Conservation (phyloP, 345 rosid species). For the Pistacia vera region DNA sequence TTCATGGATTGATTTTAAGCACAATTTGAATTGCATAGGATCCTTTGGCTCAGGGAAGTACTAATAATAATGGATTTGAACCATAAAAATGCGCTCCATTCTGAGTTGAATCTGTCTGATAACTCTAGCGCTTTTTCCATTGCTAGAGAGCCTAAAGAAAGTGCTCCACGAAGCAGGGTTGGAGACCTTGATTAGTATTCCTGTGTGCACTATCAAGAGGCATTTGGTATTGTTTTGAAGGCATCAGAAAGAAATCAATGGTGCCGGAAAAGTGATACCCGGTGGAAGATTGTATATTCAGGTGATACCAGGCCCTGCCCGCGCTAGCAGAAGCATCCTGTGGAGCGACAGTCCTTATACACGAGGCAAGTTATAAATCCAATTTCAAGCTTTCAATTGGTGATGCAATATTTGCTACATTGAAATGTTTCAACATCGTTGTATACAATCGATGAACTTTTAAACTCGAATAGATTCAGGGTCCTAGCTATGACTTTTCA, state of each 20-base stretch:
- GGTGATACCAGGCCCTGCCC: slow-evolving; percentile 98
- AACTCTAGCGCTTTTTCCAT: slow-evolving; percentile 44
- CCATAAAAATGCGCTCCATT: slow-evolving; percentile 63
- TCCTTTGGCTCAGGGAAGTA: slow-evolving; percentile 28
- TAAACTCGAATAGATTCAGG: too few species aligned
- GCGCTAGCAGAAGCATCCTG: slow-evolving; percentile 67
- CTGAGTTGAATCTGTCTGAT: slow-evolving; percentile 57
- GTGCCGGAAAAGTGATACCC: slow-evolving; percentile 63
- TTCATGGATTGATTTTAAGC: slow-evolving; percentile 60
- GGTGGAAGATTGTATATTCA: slow-evolving; percentile 95
- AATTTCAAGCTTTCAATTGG: neutral
- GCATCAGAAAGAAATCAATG: slow-evolving; percentile 72
- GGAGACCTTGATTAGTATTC: slow-evolving; percentile 73
- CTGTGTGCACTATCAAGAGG: slow-evolving; percentile 93
- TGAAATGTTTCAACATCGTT: neutral
- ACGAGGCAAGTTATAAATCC: slow-evolving; percentile 57
- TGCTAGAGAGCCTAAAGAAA: slow-evolving; percentile 53
- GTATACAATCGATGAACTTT: neutral
- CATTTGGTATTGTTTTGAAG: slow-evolving; percentile 73
- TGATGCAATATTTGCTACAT: neutral
- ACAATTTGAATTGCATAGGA: slow-evolving; percentile 27
- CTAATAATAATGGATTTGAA: slow-evolving; percentile 42
- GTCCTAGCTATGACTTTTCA: neutral
- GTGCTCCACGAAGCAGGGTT: slow-evolving; percentile 68
- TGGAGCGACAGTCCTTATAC: slow-evolving; percentile 87